phyloP scores from a whole-genome alignment of 1,139 yeast species.

The Scheffersomyces titani region DNA sequence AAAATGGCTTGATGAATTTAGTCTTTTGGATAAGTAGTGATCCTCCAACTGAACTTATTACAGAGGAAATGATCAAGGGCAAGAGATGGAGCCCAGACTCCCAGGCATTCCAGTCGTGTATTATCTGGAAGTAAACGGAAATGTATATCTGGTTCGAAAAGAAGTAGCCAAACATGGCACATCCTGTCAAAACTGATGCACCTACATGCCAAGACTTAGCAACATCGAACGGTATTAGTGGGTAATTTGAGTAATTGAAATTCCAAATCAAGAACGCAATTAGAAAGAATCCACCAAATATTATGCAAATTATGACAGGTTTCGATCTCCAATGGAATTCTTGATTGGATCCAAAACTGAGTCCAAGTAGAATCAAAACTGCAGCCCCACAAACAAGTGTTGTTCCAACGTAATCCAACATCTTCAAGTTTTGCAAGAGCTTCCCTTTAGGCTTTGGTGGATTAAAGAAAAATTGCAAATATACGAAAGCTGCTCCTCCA shows the following conservation, averaged over 20 bases:
- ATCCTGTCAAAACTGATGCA: slow-evolving; percentile 12
- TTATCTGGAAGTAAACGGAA: slow-evolving; percentile 24
- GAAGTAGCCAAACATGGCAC: slow-evolving; percentile 2
- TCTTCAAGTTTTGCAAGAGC: slow-evolving; percentile 5
- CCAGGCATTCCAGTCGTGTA: slow-evolving; percentile 17
- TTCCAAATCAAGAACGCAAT: slow-evolving; percentile 15
- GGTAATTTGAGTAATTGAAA: slow-evolving; percentile 14
- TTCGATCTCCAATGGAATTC: slow-evolving; percentile 19
- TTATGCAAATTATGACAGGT: slow-evolving; percentile 16
- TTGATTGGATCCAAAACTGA: slow-evolving; percentile 18
- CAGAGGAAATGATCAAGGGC: slow-evolving; percentile 19
- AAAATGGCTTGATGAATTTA: slow-evolving; percentile 15
- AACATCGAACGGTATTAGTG: slow-evolving; percentile 14
- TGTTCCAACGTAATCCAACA: slow-evolving; percentile 18
- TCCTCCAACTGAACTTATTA: slow-evolving; percentile 16
- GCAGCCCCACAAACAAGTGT: slow-evolving; percentile 15
- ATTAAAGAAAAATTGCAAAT: slow-evolving; percentile 15
- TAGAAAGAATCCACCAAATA: slow-evolving; percentile 15
- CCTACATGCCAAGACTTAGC: slow-evolving; percentile 15
- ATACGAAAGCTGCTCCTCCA: slow-evolving; percentile 20
- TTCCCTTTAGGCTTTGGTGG: slow-evolving; percentile 17
- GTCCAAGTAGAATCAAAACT: slow-evolving; percentile 17
- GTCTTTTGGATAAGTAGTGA: slow-evolving; percentile 18
- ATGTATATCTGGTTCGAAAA: slow-evolving; percentile 15
- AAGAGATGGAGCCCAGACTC: slow-evolving; percentile 21